A percentile compares a stretch with the other conserved stretches of the same genome.
phyloP scores from a whole-genome alignment of 23 red algal species.

The Gracilaria gracilis region DNA sequence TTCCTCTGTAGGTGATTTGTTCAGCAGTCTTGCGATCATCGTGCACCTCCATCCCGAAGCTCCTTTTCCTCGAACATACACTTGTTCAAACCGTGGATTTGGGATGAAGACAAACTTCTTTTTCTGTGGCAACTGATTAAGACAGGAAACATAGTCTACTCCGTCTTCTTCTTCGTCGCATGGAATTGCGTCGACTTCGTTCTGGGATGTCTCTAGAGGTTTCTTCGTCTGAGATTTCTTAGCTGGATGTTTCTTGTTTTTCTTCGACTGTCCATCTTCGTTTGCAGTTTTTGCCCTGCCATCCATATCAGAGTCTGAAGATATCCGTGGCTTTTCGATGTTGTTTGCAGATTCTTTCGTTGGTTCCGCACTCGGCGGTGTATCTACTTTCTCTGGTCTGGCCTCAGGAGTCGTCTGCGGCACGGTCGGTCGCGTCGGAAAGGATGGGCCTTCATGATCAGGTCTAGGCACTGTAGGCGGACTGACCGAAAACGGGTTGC shows the following conservation, averaged over 20 bases:
- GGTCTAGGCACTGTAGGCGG: too few relatives aligned
- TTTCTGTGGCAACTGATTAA: slow-evolving; percentile 12
- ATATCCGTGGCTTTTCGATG: neutral
- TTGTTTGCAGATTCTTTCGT: neutral
- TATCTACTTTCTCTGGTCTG: neutral
- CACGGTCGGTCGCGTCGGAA: neutral
- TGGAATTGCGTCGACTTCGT: slow-evolving; percentile 31
- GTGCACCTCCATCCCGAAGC: slow-evolving; percentile 19
- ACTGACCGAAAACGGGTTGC: neutral
- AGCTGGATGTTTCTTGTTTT: neutral
- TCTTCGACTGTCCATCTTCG: neutral
- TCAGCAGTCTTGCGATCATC: neutral
- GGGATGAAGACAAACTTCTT: neutral
- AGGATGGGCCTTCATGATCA: neutral
- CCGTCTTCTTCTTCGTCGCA: slow-evolving; percentile 28
- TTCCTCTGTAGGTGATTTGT: slow-evolving; percentile 7
- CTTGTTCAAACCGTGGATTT: neutral
- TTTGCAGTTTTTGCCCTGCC: neutral
- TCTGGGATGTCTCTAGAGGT: neutral
- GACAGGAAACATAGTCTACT: slow-evolving; percentile 21
- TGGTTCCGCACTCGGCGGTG: neutral
- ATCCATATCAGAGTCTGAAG: neutral
- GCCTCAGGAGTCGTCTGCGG: neutral
- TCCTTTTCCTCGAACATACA: neutral
- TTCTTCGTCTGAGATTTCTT: slow-evolving; percentile 8